A percentile compares a stretch with the other conserved stretches of the same genome.
These are phyloP conservation scores for Polytolypa hystricis DNA, from an alignment of 2,329 filamentous ascomycete species.

Conservation along the genomic window DNA sequence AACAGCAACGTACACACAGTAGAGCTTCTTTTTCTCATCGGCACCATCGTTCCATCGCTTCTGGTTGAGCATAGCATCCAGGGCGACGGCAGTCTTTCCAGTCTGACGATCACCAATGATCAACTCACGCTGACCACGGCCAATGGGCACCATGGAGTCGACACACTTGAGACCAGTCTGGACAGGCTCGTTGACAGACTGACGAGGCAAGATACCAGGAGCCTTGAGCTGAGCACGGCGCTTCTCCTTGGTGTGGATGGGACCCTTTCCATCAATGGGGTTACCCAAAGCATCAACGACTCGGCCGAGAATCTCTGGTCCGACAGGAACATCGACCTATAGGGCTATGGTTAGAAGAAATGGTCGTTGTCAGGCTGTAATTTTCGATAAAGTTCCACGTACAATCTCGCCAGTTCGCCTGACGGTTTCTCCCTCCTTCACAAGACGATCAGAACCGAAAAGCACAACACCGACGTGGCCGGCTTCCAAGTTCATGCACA, in stretches of 20 bases:
- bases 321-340: constrained; percentile 93
- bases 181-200: constrained; percentile 95
- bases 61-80: constrained; percentile 98
- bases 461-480: constrained; percentile 99
- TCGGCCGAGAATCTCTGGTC: constrained; percentile 85
- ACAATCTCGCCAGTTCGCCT: constrained; percentile 99
- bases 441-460: constrained; percentile 99
- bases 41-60: constrained; percentile 84
- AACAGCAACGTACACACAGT: constrained; percentile 98
- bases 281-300: constrained; percentile 97
- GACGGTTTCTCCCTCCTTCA: constrained; percentile 98
- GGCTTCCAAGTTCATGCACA: constrained; percentile 99
- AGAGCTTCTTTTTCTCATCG: constrained; percentile 97
- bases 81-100: constrained; percentile 96
- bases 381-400: constrained; percentile 35
- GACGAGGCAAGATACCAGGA: constrained; percentile 92
- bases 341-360: constrained; percentile 1
- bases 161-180: constrained; percentile 99
- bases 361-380: not conserved
- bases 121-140: constrained; percentile 99
- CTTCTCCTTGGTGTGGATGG: constrained; percentile 81
- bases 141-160: constrained; percentile 99
- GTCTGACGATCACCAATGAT: constrained; percentile 99
- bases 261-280: constrained; percentile 99
- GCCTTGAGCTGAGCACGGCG: constrained; percentile 98